Percentiles rank a stretch among this genome's conserved stretches.
Evolutionary conservation across 2,329 filamentous ascomycete species (phyloP).

Genomic region (Gaeumannomyces sp.): DNA sequence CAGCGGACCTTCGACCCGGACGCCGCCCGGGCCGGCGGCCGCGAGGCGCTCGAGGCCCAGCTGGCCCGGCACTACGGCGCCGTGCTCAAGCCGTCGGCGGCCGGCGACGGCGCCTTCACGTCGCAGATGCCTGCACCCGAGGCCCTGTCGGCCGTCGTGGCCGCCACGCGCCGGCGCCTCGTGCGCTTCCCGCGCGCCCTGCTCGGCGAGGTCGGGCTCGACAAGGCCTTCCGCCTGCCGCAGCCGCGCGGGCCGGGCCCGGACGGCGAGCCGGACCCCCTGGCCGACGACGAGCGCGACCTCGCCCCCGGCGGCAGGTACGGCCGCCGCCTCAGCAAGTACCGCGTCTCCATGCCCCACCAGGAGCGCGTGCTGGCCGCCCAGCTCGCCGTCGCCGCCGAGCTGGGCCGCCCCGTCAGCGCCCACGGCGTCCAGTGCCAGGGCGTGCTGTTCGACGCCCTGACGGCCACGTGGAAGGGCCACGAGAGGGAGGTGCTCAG

Average conservation of each 20-base stretch:
- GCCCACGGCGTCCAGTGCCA: slow-evolving; percentile 73
- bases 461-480: slow-evolving; percentile 64
- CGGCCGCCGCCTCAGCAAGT: slow-evolving; percentile 59
- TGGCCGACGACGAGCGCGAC: slow-evolving; percentile 31
- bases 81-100: slow-evolving; percentile 54
- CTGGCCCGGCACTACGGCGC: slow-evolving; percentile 52
- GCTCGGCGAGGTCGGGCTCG: slow-evolving; percentile 71
- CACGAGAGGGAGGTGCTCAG: slow-evolving; percentile 57
- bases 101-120: slow-evolving; percentile 36
- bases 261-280: slow-evolving; percentile 13
- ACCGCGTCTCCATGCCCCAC: slow-evolving; percentile 62
- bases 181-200: slow-evolving; percentile 52
- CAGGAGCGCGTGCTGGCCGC: slow-evolving; percentile 60
- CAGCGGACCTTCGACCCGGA: slow-evolving; percentile 30
- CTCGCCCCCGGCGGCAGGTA: slow-evolving; percentile 67
- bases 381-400: slow-evolving; percentile 66
- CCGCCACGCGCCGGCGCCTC: slow-evolving; percentile 50
- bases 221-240: slow-evolving; percentile 71
- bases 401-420: slow-evolving; percentile 58
- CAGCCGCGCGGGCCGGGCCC: slow-evolving; percentile 27
- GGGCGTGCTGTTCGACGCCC: slow-evolving; percentile 59
- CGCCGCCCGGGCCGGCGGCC: slow-evolving; percentile 16
- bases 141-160: slow-evolving; percentile 37
- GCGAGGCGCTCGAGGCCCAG: slow-evolving; percentile 7
- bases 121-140: slow-evolving; percentile 51